Evolutionary conservation across 108 stramenopile species (phyloP).

Genomic region (Cylindrotheca closterium): DNA sequence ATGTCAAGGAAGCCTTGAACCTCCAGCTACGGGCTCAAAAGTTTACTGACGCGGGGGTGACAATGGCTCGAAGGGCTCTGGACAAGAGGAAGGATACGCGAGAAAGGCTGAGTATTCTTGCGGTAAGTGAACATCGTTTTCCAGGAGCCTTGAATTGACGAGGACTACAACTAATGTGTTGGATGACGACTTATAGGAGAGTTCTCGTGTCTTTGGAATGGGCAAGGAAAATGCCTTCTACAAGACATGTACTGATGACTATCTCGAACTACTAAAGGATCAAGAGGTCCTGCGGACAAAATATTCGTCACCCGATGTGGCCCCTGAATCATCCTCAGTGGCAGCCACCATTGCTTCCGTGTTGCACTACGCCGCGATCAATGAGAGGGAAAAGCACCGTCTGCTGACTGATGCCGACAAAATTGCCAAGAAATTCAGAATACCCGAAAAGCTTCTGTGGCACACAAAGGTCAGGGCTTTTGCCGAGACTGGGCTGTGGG

Average conservation of each 20-base stretch:
- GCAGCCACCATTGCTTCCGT: slow-evolving; percentile 67
- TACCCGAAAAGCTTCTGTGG: slow-evolving; percentile 85
- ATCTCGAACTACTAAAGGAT: slow-evolving; percentile 66
- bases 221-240: slow-evolving; percentile 78
- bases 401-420: slow-evolving; percentile 76
- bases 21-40: slow-evolving; percentile 56
- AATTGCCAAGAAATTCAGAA: slow-evolving; percentile 81
- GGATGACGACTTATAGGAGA: slow-evolving; percentile 44
- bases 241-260: slow-evolving; percentile 78
- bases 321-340: slow-evolving; percentile 65
- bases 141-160: slow-evolving; percentile 13
- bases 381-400: slow-evolving; percentile 63
- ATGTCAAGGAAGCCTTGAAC: slow-evolving; percentile 55
- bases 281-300: slow-evolving; percentile 68
- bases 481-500: slow-evolving; percentile 75
- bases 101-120: slow-evolving; percentile 39
- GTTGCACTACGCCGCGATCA: slow-evolving; percentile 57
- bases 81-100: slow-evolving; percentile 32
- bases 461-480: slow-evolving; percentile 81
- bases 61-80: slow-evolving; percentile 59
- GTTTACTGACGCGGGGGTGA: slow-evolving; percentile 55
- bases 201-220: slow-evolving; percentile 68
- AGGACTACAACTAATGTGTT: neutral
- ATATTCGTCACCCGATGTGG: slow-evolving; percentile 63
- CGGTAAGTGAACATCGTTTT: slow-evolving; percentile 25